Conservation (phyloP, 1,139 yeast species). For the Hyphopichia buzzinii region DNA sequence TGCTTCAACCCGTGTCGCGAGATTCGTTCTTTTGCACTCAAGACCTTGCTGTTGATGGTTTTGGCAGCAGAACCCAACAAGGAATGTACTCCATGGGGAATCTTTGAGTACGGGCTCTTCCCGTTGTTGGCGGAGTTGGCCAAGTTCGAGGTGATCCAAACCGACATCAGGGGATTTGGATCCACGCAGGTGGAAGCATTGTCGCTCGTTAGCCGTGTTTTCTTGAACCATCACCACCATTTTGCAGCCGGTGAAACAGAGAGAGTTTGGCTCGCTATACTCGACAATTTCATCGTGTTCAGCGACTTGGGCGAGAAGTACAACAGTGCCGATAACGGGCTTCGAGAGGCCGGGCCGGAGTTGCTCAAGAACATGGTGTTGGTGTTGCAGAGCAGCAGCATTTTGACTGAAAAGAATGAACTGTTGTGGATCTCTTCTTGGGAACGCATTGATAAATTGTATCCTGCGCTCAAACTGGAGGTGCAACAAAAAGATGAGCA, state of each 20-base stretch:
- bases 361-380: slow-evolving; percentile 58
- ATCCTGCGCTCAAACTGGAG: slow-evolving; percentile 43
- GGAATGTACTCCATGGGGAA: slow-evolving; percentile 45
- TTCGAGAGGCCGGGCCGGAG: slow-evolving; percentile 59
- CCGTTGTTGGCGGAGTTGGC: slow-evolving; percentile 69
- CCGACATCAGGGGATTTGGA: slow-evolving; percentile 63
- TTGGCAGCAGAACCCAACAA: slow-evolving; percentile 28
- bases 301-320: slow-evolving; percentile 18
- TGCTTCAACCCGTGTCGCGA: slow-evolving; percentile 86
- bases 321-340: slow-evolving; percentile 33
- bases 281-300: slow-evolving; percentile 31
- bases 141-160: slow-evolving; percentile 63
- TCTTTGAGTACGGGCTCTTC: slow-evolving; percentile 72
- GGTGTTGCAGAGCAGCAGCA: slow-evolving; percentile 31
- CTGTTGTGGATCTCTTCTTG: slow-evolving; percentile 38
- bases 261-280: slow-evolving; percentile 35
- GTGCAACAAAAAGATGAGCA: slow-evolving; percentile 9
- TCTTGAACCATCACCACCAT: slow-evolving; percentile 47
- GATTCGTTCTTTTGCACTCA: slow-evolving; percentile 63
- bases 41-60: slow-evolving; percentile 48
- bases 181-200: slow-evolving; percentile 68
- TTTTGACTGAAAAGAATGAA: slow-evolving; percentile 19
- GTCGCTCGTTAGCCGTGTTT: slow-evolving; percentile 66
- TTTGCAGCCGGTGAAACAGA: slow-evolving; percentile 23
- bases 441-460: slow-evolving; percentile 40